Base-by-base conservation (phyloP, 768 basidiomycete genomes). In the Gymnopilus dilepis region DNA sequence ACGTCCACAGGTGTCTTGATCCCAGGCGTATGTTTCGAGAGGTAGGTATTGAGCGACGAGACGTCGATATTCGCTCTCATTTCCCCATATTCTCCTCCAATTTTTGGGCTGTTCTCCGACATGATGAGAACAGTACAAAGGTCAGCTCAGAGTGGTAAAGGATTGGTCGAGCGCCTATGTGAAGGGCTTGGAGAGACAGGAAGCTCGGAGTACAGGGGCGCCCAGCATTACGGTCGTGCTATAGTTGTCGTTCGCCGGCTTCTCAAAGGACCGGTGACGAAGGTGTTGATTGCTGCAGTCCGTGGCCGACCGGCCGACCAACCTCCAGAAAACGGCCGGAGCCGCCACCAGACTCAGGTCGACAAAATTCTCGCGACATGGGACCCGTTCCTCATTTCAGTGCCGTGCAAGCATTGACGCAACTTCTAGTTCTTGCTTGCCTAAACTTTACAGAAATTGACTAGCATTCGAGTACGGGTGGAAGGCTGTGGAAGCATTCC, bases 51-150 rank as follows among this genome's bases (percentile, higher is more conserved):
- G 57, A 95, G 81, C 56, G 77, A 84, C 34, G 75, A 78, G 30
- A 88, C 69, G 68, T 94, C 84, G 65, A 95, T 88, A 51, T 72
- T 79, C 9, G 92, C 88, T 47, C 92, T 84, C 11, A 95, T 74
- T 53, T 86, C 80, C 26, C 92, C 92, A 67, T 88, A 87, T 70
- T 91, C 91, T 15, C 90, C 90, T 15, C 92, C 92, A 56, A 87
- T 82, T 66, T 83, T 85, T 76, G 43, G 76, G 54, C 22, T 60
- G 72, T 65, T 61, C 59, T 59, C 43, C 28, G 72, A 53, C 71
- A 74, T 72, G 43, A n/a, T n/a, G n/a, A n/a, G n/a, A n/a, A n/a
- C n/a, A n/a, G n/a, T n/a, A n/a, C n/a, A n/a, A n/a, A n/a, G n/a
- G n/a, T n/a, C n/a, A n/a, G n/a, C n/a, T 26, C 66, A 56, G 48